phyloP scores from a whole-genome alignment of 192 early-diverging fungal genomes.

The Rhizoclosmatium globosum region DNA sequence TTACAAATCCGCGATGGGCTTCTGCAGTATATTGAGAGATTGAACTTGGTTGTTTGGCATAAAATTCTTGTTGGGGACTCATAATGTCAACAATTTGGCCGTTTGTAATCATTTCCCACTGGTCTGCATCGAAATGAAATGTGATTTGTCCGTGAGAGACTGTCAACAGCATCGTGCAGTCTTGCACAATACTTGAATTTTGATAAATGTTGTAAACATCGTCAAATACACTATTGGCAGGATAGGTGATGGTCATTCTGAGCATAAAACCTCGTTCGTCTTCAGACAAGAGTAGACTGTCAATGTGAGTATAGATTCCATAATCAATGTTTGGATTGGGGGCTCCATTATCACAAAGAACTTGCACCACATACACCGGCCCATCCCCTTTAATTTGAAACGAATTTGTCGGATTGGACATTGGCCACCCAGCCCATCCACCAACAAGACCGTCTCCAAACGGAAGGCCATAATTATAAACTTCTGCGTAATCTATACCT shows the following conservation, averaged over 20 bases:
- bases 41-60: background rate
- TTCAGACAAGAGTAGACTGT: background rate
- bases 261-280: constrained; percentile 24
- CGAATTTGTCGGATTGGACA: constrained; percentile 18
- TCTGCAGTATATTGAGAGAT: constrained; percentile 13
- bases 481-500: constrained; percentile 24
- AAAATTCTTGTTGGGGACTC: background rate
- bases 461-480: constrained; percentile 34
- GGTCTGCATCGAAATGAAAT: constrained; percentile 30
- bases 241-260: constrained; percentile 14
- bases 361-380: constrained; percentile 30
- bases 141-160: constrained; percentile 3
- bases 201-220: background rate
- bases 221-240: constrained; percentile 18
- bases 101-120: constrained; percentile 37
- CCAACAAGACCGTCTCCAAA: constrained; percentile 23
- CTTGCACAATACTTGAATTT: constrained; percentile 2
- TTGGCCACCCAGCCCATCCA: constrained; percentile 34
- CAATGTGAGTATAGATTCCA: constrained; percentile 14
- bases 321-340: background rate
- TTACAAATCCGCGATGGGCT: background rate
- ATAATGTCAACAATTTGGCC: background rate
- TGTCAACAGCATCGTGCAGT: constrained; percentile 6
- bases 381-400: constrained; percentile 29
- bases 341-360: constrained; percentile 30